Evolutionary conservation across 1,284 basidiomycete genomes (phyloP), one percentile per base, ranked within the genome.

Genomic region (Amylostereum areolatum): DNA sequence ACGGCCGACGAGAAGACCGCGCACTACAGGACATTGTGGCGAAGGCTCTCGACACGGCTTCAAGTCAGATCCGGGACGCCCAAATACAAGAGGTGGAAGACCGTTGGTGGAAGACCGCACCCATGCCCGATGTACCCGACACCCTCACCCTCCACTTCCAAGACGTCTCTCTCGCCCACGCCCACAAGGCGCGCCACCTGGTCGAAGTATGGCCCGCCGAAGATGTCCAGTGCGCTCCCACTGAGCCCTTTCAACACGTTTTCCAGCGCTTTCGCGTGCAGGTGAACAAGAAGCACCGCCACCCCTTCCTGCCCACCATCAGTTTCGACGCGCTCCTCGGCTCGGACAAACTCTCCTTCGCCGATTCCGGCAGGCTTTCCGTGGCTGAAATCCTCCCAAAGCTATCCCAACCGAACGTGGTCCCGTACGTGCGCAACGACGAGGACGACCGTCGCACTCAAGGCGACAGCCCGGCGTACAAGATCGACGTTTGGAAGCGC

Each of bases 341-440:
- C 7, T 7, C n/a, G 7, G 37, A 8, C 7, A 12, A 25, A 25
- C 5, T 5, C 27, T 12, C 5, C 7, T 39, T 39, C 37, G 37
- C n/a, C 37, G n/a, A 12, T 39, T n/a, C 27, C 7, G 5, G 7
- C 12, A 18, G n/a, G 25, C 42, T 44, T 8, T 25, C 40, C 18
- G 27, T 45, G 6, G 46, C 32, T 2, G 44, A 50, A 4, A 18
- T 55, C 9, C 28, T 55, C 4, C 28, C 2, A 27, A 34, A 44
- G 9, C 29, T 48, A 6, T 12, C 33, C 2, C 40, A 49, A 10
- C 33, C 40, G 8, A 31, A 29, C 24, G 29, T 46, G 28, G 44
- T 55, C 11, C 42, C 30, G 36, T 55, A 53, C 43, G 50, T 51
- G 10, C 52, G 54, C 33, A 51, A 52, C 28, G 52, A 53, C 40